phyloP scores from a whole-genome alignment of 192 early-diverging fungal genomes.

The Powellomyces hirtus region DNA sequence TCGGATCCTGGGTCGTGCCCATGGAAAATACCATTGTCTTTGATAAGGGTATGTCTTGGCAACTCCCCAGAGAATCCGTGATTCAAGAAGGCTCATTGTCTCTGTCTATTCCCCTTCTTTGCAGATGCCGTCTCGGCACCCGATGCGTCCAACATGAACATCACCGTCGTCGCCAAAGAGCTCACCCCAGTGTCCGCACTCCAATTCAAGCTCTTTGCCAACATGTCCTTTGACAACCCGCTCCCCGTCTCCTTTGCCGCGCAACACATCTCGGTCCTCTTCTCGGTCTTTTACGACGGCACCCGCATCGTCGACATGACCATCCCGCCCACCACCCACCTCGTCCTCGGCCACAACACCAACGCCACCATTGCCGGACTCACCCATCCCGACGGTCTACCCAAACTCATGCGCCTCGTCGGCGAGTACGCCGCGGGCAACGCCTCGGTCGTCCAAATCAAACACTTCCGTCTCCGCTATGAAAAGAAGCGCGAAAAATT shows the following conservation, averaged over 20 bases:
- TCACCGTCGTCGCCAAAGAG: background rate
- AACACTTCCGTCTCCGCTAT: background rate
- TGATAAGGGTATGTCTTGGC: conserved; percentile 10
- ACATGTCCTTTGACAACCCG: conserved; percentile 17
- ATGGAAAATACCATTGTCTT: conserved; percentile 11
- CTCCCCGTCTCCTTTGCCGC: conserved; percentile 5
- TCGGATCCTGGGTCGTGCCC: conserved; percentile 31
- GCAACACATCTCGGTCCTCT: conserved; percentile 11
- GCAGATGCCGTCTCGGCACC: conserved; percentile 9
- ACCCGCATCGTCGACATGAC: conserved; percentile 4
- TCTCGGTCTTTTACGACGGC: conserved; percentile 21
- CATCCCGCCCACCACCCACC: conserved; percentile 12
- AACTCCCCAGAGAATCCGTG: background rate
- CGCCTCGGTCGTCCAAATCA: background rate
- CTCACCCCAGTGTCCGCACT: background rate
- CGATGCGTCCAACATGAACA: conserved; percentile 6
- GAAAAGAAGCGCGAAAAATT: background rate
- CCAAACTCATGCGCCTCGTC: conserved; percentile 13
- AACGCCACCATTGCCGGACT: conserved; percentile 2
- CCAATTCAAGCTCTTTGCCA: background rate
- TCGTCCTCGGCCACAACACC: conserved; percentile 9
- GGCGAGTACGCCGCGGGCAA: conserved; percentile 20
- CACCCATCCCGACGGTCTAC: background rate
- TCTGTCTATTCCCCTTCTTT: background rate
- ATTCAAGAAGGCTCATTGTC: too few species aligned